A percentile compares a stretch with the other conserved stretches of the same genome.
Evolutionary conservation across 2,329 filamentous ascomycete genomes (phyloP).

Genomic region (Fusarium sp.): DNA sequence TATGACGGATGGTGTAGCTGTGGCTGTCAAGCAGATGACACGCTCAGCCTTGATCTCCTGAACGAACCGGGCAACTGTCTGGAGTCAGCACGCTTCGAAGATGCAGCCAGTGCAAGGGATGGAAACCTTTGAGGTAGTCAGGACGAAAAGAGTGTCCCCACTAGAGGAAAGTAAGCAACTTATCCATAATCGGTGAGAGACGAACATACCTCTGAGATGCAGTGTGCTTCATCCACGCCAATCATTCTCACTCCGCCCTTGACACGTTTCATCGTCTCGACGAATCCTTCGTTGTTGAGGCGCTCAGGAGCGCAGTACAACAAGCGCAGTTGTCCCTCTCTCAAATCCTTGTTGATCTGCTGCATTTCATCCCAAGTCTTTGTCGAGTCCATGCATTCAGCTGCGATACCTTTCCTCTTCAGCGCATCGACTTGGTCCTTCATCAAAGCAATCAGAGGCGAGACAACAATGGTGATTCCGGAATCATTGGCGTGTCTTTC

Average conservation of each 20-base stretch:
- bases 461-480: constrained; percentile 67
- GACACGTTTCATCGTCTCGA: constrained; percentile 64
- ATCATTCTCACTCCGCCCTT: constrained; percentile 66
- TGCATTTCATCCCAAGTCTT: constrained; percentile 61
- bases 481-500: constrained; percentile 46
- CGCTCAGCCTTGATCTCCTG: constrained; percentile 66
- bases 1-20: constrained; percentile 66
- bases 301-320: constrained; percentile 70
- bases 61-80: constrained; percentile 63
- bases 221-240: constrained; percentile 69
- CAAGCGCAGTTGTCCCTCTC: constrained; percentile 61
- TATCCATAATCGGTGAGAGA: rapidly evolving
- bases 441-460: constrained; percentile 67
- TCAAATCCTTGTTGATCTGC: constrained; percentile 50
- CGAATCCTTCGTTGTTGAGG: constrained; percentile 70
- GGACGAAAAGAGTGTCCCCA: constrained; percentile 63
- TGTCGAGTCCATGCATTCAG: constrained; percentile 66
- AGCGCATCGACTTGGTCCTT: constrained; percentile 70
- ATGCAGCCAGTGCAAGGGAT: constrained; percentile 12
- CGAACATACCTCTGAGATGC: constrained; percentile 56
- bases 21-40: constrained; percentile 70
- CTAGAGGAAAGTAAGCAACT: constrained; percentile 34
- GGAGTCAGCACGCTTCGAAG: neutral
- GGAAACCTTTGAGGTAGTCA: constrained; percentile 60
- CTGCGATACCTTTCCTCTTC: constrained; percentile 59